A percentile compares a stretch with the other conserved stretches of the same genome.
Evolutionary conservation across 2,329 filamentous ascomycete species (phyloP).

Genomic region (Colletotrichum sp.): DNA sequence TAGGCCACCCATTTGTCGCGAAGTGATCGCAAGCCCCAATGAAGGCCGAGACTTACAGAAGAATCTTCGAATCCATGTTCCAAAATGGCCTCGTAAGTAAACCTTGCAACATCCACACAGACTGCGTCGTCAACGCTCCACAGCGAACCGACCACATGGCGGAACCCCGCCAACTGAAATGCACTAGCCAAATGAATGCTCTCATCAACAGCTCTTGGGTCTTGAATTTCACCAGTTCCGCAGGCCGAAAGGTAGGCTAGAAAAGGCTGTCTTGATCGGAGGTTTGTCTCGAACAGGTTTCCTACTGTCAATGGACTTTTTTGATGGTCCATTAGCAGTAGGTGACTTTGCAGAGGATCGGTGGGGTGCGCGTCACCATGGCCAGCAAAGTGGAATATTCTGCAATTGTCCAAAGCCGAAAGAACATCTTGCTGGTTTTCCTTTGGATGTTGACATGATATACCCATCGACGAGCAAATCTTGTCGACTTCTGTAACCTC

Average conservation of each 20-base stretch:
- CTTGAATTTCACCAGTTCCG: constrained; percentile 29
- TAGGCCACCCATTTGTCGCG: neutral
- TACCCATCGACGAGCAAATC: too few relatives aligned
- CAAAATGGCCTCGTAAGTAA: constrained; percentile 26
- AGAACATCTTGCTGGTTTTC: too few relatives aligned
- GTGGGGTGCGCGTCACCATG: too few relatives aligned
- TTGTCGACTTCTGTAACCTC: too few relatives aligned
- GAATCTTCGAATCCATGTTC: neutral
- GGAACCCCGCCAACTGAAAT: constrained; percentile 43
- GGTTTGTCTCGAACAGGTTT: too few relatives aligned
- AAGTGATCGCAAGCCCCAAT: neutral
- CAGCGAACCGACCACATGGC: constrained; percentile 31
- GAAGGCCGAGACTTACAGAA: constrained; percentile 5
- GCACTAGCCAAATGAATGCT: constrained; percentile 30
- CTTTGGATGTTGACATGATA: too few relatives aligned
- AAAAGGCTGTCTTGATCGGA: constrained; percentile 25
- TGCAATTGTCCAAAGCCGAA: too few relatives aligned
- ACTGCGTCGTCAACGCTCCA: constrained; percentile 25
- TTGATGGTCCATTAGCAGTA: too few relatives aligned
- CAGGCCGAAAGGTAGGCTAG: constrained; percentile 45
- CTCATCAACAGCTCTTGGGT: constrained; percentile 36
- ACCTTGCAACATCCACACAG: constrained; percentile 34
- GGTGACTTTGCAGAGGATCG: too few relatives aligned
- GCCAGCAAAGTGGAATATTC: too few relatives aligned
- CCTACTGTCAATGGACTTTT: too few relatives aligned